These are phyloP conservation scores for Haplosporangium gracile DNA, from an alignment of 192 early-diverging fungal genomes.

Conservation along the genomic window DNA sequence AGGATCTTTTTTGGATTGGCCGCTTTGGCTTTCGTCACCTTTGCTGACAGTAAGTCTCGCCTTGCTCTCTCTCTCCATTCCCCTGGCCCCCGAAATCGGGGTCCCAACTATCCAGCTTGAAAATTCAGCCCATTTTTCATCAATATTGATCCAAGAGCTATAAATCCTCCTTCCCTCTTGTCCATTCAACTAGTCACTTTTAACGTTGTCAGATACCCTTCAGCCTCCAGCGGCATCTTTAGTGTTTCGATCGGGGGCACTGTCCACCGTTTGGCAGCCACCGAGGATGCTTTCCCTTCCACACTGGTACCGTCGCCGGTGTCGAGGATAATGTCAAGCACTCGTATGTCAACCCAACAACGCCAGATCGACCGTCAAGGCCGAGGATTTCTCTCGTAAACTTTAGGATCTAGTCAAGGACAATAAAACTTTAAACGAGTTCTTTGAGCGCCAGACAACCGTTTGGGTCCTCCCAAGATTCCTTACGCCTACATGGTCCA, in stretches of 20 bases:
- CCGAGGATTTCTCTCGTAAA: constrained; percentile 15
- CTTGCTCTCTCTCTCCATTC: not conserved
- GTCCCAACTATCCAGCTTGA: not conserved
- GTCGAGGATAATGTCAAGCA: constrained; percentile 9
- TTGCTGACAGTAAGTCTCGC: constrained; percentile 23
- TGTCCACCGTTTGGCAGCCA: not conserved
- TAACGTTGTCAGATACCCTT: constrained; percentile 30
- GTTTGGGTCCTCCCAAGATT: constrained; percentile 44
- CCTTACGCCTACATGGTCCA: constrained; percentile 55
- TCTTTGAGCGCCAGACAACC: constrained; percentile 54
- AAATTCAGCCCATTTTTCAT: no score
- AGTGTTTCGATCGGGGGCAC: constrained; percentile 20
- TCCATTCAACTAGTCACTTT: constrained; percentile 20
- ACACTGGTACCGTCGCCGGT: constrained; percentile 12
- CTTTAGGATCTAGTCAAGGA: not conserved
- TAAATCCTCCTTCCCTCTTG: not conserved
- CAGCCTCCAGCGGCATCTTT: not conserved
- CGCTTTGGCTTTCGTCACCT: constrained; percentile 15
- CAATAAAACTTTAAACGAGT: constrained; percentile 52
- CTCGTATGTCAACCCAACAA: constrained; percentile 13
- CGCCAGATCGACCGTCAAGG: not conserved
- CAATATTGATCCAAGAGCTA: no score
- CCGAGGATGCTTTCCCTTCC: constrained; percentile 8
- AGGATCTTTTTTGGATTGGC: constrained; percentile 17
- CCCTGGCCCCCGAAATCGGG: no score